Percentiles rank a stretch among this genome's conserved stretches.
phyloP scores from a whole-genome alignment of 2,329 filamentous ascomycete species.

The Coniosporium tulheliwenetii region DNA sequence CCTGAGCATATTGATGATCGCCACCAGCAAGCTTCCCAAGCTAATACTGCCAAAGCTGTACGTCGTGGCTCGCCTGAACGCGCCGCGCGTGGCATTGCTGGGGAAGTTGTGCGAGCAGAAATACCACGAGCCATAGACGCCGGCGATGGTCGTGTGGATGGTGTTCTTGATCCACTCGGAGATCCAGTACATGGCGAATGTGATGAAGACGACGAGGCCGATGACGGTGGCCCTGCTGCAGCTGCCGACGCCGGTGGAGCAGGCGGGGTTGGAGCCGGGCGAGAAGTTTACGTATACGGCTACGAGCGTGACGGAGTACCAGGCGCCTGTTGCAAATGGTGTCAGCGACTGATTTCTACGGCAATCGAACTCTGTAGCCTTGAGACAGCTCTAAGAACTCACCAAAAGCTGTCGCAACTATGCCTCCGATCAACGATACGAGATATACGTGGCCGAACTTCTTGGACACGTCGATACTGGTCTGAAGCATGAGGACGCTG shows the following conservation, averaged over 20 bases:
- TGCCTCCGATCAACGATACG: constrained; percentile 68
- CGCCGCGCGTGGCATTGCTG: constrained; percentile 65
- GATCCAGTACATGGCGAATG: constrained; percentile 89
- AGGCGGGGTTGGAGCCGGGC: constrained; percentile 45
- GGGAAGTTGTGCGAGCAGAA: constrained; percentile 59
- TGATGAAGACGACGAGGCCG: constrained; percentile 71
- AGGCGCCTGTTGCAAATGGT: constrained; percentile 37
- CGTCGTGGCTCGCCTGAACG: constrained; percentile 65
- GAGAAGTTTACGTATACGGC: constrained; percentile 75
- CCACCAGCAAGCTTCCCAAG: constrained; percentile 71
- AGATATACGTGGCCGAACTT: constrained; percentile 73
- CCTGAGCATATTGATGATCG: constrained; percentile 71
- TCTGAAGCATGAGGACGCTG: constrained; percentile 1
- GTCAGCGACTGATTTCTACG: no score
- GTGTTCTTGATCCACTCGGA: constrained; percentile 89
- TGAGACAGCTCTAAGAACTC: no score
- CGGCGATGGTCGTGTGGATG: constrained; percentile 73
- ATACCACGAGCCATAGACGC: constrained; percentile 89
- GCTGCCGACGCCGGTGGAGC: constrained; percentile 35
- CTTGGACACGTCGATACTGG: constrained; percentile 65
- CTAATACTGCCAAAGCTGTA: constrained; percentile 89
- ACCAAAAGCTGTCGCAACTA: constrained; percentile 54
- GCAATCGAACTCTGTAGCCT: no score
- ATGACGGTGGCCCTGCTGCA: constrained; percentile 69
- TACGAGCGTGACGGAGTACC: constrained; percentile 76